phyloP scores from a whole-genome alignment of 2,329 filamentous ascomycete genomes.

The Penicillium griseofulvum region DNA sequence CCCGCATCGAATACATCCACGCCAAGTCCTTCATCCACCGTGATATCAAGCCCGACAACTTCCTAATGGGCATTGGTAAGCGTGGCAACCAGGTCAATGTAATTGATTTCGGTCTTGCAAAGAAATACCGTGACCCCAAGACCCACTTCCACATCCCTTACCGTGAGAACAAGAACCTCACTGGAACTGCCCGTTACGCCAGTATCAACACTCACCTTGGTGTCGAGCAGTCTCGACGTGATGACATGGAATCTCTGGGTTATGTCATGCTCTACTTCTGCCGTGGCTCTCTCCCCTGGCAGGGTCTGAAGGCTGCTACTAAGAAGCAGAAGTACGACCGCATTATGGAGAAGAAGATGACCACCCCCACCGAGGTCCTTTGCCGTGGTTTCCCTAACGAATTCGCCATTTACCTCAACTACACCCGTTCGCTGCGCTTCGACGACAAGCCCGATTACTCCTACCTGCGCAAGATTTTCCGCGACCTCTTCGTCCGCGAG shows the following conservation, averaged over 20 bases:
- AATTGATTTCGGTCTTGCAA: slow-evolving; percentile 97
- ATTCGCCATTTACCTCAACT: slow-evolving; percentile 99
- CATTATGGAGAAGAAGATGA: slow-evolving; percentile 99
- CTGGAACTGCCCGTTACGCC: slow-evolving; percentile 95
- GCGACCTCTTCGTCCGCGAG: slow-evolving; percentile 96
- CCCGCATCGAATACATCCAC: slow-evolving; percentile 98
- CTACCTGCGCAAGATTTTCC: slow-evolving; percentile 99
- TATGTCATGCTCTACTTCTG: slow-evolving; percentile 99
- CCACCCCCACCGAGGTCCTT: slow-evolving; percentile 94
- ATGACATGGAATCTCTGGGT: slow-evolving; percentile 98
- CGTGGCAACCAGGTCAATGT: slow-evolving; percentile 99
- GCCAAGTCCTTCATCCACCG: slow-evolving; percentile 99
- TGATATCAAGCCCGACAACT: slow-evolving; percentile 99
- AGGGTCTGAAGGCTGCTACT: slow-evolving; percentile 95
- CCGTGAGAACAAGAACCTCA: slow-evolving; percentile 99
- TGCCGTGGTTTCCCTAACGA: slow-evolving; percentile 99
- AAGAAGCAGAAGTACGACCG: slow-evolving; percentile 99
- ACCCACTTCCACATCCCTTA: slow-evolving; percentile 99
- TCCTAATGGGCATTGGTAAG: slow-evolving; percentile 98
- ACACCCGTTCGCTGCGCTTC: slow-evolving; percentile 96
- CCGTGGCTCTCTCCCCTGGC: slow-evolving; percentile 97
- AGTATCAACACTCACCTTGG: slow-evolving; percentile 98
- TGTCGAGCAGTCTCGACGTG: slow-evolving; percentile 97
- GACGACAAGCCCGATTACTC: slow-evolving; percentile 99
- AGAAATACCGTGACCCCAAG: slow-evolving; percentile 99